Percentiles rank a stretch among this genome's conserved stretches.
These are phyloP conservation scores for Achlya hypogyna DNA, from an alignment of 352 stramenopile genomes.

Conservation along the genomic window DNA sequence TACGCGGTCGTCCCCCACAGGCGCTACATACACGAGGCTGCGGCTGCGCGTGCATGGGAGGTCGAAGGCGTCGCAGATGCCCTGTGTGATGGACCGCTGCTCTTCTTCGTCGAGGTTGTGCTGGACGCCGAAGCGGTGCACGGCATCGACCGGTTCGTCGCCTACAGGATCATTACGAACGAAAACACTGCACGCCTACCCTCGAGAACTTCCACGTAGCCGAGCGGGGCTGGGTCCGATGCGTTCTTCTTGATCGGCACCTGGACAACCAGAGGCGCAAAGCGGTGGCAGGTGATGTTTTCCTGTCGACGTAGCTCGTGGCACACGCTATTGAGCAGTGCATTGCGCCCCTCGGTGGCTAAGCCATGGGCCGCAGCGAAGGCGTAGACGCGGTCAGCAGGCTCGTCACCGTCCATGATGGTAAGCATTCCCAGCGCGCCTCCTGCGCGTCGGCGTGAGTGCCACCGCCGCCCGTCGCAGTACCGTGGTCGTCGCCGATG, in stretches of 20 bases:
- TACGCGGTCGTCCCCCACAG: constrained; percentile 38
- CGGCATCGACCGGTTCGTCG: constrained; percentile 62
- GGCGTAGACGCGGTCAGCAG: constrained; percentile 54
- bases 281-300: constrained; percentile 42
- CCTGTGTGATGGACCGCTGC: constrained; percentile 43
- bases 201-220: constrained; percentile 45
- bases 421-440: constrained; percentile 35
- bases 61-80: constrained; percentile 44
- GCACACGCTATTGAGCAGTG: constrained; percentile 49
- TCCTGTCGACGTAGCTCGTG: constrained; percentile 21
- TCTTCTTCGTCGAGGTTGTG: constrained; percentile 44
- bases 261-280: constrained; percentile 47
- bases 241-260: constrained; percentile 53
- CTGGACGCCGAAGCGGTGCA: constrained; percentile 65
- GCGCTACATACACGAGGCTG: constrained; percentile 47
- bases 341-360: constrained; percentile 26
- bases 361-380: constrained; percentile 52
- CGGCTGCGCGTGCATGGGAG: constrained; percentile 42
- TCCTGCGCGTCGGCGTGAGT: background rate
- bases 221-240: constrained; percentile 31
- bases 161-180: constrained; percentile 15
- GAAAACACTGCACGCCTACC: background rate
- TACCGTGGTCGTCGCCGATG: constrained; percentile 25
- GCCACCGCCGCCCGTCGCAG: background rate
- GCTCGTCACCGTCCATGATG: constrained; percentile 64